A percentile compares a stretch with the other conserved stretches of the same genome.
Evolutionary conservation across 2,329 filamentous ascomycete species (phyloP).

Genomic region (Fusarium sp.): DNA sequence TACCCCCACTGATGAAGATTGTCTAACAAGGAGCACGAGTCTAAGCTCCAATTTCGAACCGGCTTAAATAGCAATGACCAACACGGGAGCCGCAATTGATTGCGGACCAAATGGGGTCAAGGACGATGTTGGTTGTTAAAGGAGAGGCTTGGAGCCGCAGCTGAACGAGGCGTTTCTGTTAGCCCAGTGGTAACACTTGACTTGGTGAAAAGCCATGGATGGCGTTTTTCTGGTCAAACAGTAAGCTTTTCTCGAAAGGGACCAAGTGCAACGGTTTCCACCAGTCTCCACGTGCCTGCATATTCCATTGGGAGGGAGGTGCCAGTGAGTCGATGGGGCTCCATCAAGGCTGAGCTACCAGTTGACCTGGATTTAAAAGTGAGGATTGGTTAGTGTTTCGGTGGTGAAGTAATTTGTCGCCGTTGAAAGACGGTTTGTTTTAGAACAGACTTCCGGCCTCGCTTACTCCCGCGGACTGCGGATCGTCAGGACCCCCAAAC

Average conservation of each 20-base stretch:
- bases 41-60: slow-evolving; percentile 11
- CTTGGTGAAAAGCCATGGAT: slow-evolving; percentile 1
- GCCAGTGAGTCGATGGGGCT: slow-evolving; percentile 20
- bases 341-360: slow-evolving; percentile 21
- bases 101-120: slow-evolving; percentile 7
- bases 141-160: slow-evolving; percentile 29
- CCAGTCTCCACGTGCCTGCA: slow-evolving; percentile 42
- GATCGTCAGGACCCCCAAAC: slow-evolving; percentile 8
- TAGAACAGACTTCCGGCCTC: slow-evolving; percentile 7
- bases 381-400: not conserved
- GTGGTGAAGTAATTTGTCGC: slow-evolving; percentile 14
- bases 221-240: slow-evolving; percentile 29
- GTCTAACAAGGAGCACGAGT: slow-evolving; percentile 23
- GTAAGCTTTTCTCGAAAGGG: slow-evolving; percentile 40
- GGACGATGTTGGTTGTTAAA: not conserved
- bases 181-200: slow-evolving; percentile 14
- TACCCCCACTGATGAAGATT: slow-evolving; percentile 29
- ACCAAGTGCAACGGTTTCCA: slow-evolving; percentile 42
- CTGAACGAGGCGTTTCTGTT: slow-evolving; percentile 32
- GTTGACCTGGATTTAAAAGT: not conserved
- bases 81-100: slow-evolving; percentile 11
- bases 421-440: slow-evolving; percentile 17
- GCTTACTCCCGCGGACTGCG: slow-evolving; percentile 30
- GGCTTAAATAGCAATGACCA: slow-evolving; percentile 1
- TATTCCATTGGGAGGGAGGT: slow-evolving; percentile 20